Percentiles rank a stretch among this genome's conserved stretches.
phyloP scores from a whole-genome alignment of 2,329 filamentous ascomycete genomes.

The Fusarium buharicum region DNA sequence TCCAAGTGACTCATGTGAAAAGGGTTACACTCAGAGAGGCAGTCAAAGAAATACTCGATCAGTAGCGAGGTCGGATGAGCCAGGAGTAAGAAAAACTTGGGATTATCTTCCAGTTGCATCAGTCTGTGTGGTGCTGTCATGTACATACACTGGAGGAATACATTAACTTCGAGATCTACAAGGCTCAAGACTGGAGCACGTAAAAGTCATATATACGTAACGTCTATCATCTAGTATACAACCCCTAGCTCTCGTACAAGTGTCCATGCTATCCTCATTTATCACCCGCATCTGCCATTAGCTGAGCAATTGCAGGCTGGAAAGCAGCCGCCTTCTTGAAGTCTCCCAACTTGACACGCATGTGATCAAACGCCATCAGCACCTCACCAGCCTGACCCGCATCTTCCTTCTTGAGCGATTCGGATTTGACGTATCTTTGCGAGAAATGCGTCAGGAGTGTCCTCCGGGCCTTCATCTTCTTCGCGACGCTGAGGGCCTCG shows the following conservation, averaged over 20 bases:
- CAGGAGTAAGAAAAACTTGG: too few relatives aligned
- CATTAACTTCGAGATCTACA: not conserved
- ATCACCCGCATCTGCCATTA: conserved; percentile 31
- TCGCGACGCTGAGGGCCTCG: conserved; percentile 83
- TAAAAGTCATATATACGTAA: not conserved
- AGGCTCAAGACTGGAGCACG: not conserved
- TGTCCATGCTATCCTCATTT: conserved; percentile 11
- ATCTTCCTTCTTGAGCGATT: conserved; percentile 44
- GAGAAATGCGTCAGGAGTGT: conserved; percentile 94
- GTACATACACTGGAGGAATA: not conserved
- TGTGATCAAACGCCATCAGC: conserved; percentile 81
- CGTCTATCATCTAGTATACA: not conserved
- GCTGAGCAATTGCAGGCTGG: conserved; percentile 40
- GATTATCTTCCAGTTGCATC: too few relatives aligned
- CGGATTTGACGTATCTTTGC: conserved; percentile 84
- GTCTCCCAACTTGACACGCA: conserved; percentile 76
- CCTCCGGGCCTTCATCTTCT: conserved; percentile 80
- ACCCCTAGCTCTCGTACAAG: not conserved
- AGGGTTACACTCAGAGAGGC: not conserved
- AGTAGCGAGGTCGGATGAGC: too few relatives aligned
- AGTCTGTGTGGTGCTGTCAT: too few relatives aligned
- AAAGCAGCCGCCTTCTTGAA: conserved; percentile 69
- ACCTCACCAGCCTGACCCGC: conserved; percentile 59
- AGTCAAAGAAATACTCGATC: too few relatives aligned
- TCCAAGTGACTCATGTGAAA: not conserved